Evolutionary conservation across 2,329 filamentous ascomycete species (phyloP), one percentile per base, ranked within the genome.

Genomic region (Hypoxylon sp.): DNA sequence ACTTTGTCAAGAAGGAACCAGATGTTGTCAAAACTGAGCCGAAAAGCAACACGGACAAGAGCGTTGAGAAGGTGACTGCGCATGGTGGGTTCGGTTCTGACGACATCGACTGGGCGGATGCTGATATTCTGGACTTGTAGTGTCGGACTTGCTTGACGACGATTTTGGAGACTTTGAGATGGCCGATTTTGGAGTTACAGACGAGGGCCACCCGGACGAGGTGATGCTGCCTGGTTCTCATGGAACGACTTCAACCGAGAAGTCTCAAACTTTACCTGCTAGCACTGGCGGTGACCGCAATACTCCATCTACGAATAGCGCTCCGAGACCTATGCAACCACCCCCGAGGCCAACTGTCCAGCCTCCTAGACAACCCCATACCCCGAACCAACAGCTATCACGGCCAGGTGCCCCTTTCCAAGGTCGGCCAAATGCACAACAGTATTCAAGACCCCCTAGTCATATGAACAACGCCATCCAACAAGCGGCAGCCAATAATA

Each of bases 151-250:
- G 31, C 71, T 78, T 51, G 80, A 74, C 69, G 76, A 80, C 37
- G 75, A 76, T 33, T 74, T 77, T 78, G 80, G 86, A 85, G 88
- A 93, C 66, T 91, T 94, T 76, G 92, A 94, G 74, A 91, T 93
- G 79, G 90, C 88, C 57, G 92, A 94, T 78, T 94, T 94, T 76
- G 89, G 87, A 53, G 90, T 92, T 6, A 82, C 86, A 9, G 86
- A 92, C 69, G 88, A 91, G 29, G 90, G 87, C 19, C 90, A 94
- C 74, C 92, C 92, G 3, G 92, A 96, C 77, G 93, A 95, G 77
- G 85, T 95, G n/a, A 80, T 86, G 31, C 79, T 94, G 11, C 81
- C 85, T 6, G 78, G 78, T n/a, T 76, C 77, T 42, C 70, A 77
- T 47, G 65, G 39, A 26, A 58, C 57, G 44, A 72, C 74, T 73